Percentiles rank a stretch among this genome's conserved stretches.
Conservation (phyloP, 2,329 filamentous ascomycete genomes). For the Colletotrichum australisinense region DNA sequence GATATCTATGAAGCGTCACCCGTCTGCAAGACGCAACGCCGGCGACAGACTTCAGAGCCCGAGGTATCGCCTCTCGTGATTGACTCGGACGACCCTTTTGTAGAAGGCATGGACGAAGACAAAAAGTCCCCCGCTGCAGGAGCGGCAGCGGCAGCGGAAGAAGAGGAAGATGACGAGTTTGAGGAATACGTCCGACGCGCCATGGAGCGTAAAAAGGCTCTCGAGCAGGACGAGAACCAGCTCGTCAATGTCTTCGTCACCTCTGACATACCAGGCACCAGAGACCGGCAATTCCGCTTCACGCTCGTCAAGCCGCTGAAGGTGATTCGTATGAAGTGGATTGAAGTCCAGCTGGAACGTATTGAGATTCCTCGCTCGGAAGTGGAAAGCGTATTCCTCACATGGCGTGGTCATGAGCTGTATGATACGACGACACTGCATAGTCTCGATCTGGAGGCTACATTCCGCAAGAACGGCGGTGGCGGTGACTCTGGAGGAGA, state of each 20-base stretch:
- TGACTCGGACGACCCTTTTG: constrained; percentile 40
- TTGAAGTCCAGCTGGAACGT: constrained; percentile 64
- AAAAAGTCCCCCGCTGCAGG: constrained; percentile 11
- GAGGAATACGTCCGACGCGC: constrained; percentile 59
- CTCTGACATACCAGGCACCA: constrained; percentile 72
- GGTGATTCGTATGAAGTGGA: constrained; percentile 77
- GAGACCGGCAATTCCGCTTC: constrained; percentile 68
- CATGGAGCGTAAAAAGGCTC: constrained; percentile 42
- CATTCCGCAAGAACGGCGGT: constrained; percentile 53
- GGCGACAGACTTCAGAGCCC: constrained; percentile 10
- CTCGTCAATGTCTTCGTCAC: constrained; percentile 59
- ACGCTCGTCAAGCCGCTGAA: constrained; percentile 75
- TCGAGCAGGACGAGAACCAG: constrained; percentile 31
- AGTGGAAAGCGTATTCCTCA: constrained; percentile 74
- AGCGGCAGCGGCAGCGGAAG: constrained; percentile 16
- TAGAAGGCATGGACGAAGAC: constrained; percentile 20
- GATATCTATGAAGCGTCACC: constrained; percentile 34
- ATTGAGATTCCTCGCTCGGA: constrained; percentile 51
- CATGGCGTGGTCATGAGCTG: constrained; percentile 79
- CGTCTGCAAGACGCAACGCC: constrained; percentile 17
- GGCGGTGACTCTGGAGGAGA: constrained; percentile 16
- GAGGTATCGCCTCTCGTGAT: constrained; percentile 36
- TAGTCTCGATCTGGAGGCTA: constrained; percentile 68
- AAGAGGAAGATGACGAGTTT: constrained; percentile 54
- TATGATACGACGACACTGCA: constrained; percentile 82